Evolutionary conservation across 768 basidiomycete genomes (phyloP), one percentile per base, ranked within the genome.

Genomic region (Inosperma sp.): DNA sequence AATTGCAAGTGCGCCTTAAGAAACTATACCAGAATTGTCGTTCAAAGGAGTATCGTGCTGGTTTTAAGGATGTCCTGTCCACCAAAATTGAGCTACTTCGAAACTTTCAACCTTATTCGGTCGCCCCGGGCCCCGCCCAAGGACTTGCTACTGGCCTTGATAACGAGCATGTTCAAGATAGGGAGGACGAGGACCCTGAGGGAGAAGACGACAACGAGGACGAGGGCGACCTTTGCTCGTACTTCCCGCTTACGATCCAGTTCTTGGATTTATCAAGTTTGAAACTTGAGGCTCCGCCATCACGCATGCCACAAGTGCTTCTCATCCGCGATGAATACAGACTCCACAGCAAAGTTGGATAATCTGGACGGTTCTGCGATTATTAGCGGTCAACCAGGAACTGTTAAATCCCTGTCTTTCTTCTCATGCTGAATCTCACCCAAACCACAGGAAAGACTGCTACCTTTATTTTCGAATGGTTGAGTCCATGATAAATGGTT

Each of bases 391-490:
- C n/a, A n/a, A n/a, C n/a, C n/a, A n/a, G n/a, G n/a, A n/a, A n/a
- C n/a, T n/a, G n/a, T n/a, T n/a, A n/a, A n/a, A n/a, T n/a, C n/a
- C n/a, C n/a, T n/a, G n/a, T n/a, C n/a, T n/a, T n/a, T n/a, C n/a
- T n/a, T n/a, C n/a, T n/a, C n/a, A n/a, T n/a, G n/a, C n/a, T n/a
- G n/a, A n/a, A n/a, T n/a, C n/a, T n/a, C n/a, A n/a, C n/a, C n/a
- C n/a, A n/a, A n/a, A n/a, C n/a, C n/a, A n/a, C n/a, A 52, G 47
- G 47, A 17, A 48, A 48, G 47, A 48, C 47, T 39, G 31, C 48
- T 49, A 49, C 48, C 48, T 49, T 37, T 49, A 49, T 26, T 23
- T 27, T 40, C 48, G 48, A 40, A 37, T 49, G 23, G 21, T 49
- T 27, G 19, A 49, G 14, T 37, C 36, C 48, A 49, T 48, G 47